A percentile compares a stretch with the other conserved stretches of the same genome.
phyloP scores from a whole-genome alignment of 768 basidiomycete genomes.

The Mycena crocata region DNA sequence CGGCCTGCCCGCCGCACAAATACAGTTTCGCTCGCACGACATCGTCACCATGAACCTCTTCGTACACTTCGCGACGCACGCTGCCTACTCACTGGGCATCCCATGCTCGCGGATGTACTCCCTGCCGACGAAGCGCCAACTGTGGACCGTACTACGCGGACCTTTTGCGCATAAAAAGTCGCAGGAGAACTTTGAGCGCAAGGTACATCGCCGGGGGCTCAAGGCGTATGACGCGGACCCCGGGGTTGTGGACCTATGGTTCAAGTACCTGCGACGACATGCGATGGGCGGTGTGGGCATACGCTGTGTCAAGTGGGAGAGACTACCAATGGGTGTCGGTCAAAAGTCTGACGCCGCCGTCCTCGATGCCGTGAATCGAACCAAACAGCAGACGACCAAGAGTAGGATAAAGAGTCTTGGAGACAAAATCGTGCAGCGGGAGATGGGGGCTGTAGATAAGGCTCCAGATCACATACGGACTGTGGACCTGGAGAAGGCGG shows the following conservation, averaged over 20 bases:
- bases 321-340: slow-evolving; percentile 64
- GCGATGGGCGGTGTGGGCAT: slow-evolving; percentile 89
- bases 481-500: slow-evolving; percentile 7
- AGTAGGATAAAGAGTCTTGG: slow-evolving; percentile 51
- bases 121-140: slow-evolving; percentile 78
- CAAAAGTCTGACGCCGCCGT: slow-evolving; percentile 38
- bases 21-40: slow-evolving; percentile 88
- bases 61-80: slow-evolving; percentile 85
- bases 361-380: slow-evolving; percentile 42
- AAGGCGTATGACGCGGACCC: slow-evolving; percentile 92
- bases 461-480: slow-evolving; percentile 15
- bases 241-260: slow-evolving; percentile 83
- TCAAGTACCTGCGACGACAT: slow-evolving; percentile 81
- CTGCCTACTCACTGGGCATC: slow-evolving; percentile 87
- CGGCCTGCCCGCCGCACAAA: slow-evolving; percentile 79
- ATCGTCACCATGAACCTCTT: slow-evolving; percentile 77
- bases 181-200: slow-evolving; percentile 95
- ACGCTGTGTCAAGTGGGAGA: slow-evolving; percentile 83
- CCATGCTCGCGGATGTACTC: slow-evolving; percentile 73
- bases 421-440: slow-evolving; percentile 15
- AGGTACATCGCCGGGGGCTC: slow-evolving; percentile 84
- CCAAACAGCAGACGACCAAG: slow-evolving; percentile 35
- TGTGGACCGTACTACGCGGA: slow-evolving; percentile 88
- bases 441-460: slow-evolving; percentile 8
- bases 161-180: slow-evolving; percentile 95